These are phyloP conservation scores for Russula earlei DNA, from an alignment of 768 basidiomycete species.

Conservation along the genomic window DNA sequence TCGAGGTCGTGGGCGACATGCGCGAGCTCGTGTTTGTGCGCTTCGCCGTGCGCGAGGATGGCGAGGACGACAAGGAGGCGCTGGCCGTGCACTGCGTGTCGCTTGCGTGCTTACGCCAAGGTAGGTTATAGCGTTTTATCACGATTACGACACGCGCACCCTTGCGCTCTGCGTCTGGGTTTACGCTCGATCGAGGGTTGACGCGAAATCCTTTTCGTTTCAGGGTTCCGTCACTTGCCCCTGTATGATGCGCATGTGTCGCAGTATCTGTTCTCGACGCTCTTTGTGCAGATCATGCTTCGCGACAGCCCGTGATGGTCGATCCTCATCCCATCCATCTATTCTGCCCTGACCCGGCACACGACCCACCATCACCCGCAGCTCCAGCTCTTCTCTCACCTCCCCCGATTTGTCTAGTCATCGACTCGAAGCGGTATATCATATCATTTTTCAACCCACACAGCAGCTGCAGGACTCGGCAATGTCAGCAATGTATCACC, in stretches of 20 bases:
- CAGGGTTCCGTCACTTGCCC: constrained; percentile 86
- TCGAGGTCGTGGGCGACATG: constrained; percentile 70
- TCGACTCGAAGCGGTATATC: too few species aligned
- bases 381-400: background rate
- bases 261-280: constrained; percentile 87
- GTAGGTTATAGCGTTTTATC: constrained; percentile 37
- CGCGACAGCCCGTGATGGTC: constrained; percentile 23
- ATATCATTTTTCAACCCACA: too few species aligned
- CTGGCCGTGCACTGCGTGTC: constrained; percentile 68
- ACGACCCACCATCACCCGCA: background rate
- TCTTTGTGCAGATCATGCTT: constrained; percentile 67
- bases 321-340: too few species aligned
- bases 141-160: too few species aligned
- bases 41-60: constrained; percentile 64
- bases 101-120: constrained; percentile 61
- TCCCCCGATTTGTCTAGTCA: too few species aligned
- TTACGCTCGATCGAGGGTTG: constrained; percentile 11
- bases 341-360: background rate
- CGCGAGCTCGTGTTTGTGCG: constrained; percentile 75
- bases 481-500: constrained; percentile 5
- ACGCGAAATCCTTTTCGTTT: constrained; percentile 20
- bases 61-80: constrained; percentile 48
- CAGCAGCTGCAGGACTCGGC: background rate
- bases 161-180: background rate
- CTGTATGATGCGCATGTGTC: constrained; percentile 81